Evolutionary conservation across 257 asterid genomes (phyloP).

Genomic region (Mitragyna speciosa): DNA sequence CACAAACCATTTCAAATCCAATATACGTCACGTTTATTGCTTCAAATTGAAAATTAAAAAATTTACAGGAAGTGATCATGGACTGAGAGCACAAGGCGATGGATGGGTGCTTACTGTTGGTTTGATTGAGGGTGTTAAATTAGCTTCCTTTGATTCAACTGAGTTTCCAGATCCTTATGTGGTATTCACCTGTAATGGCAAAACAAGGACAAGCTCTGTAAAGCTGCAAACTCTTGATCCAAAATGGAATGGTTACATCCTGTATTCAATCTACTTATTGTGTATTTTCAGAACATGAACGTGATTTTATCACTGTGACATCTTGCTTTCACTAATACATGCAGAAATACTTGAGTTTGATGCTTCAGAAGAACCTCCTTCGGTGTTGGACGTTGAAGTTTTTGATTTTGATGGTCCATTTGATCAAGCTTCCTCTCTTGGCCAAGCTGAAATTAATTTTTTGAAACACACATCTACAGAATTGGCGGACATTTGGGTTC

Average conservation of each 20-base stretch:
- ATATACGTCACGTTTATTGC: background rate
- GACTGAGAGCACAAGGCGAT: slow-evolving; percentile 82
- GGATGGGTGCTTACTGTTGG: slow-evolving; percentile 96
- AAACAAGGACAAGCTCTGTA: slow-evolving; percentile 90
- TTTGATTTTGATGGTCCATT: slow-evolving; percentile 86
- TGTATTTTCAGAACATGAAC: background rate
- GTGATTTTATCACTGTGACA: background rate
- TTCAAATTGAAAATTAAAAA: slow-evolving; percentile 4
- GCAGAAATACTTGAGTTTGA: slow-evolving; percentile 94
- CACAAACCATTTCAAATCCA: background rate
- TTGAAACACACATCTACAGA: slow-evolving; percentile 76
- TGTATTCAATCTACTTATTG: background rate
- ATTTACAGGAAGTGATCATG: slow-evolving; percentile 72
- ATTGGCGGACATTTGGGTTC: slow-evolving; percentile 87
- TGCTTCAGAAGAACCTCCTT: slow-evolving; percentile 89
- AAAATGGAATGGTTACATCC: slow-evolving; percentile 70
- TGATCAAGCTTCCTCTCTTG: slow-evolving; percentile 71
- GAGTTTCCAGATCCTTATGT: slow-evolving; percentile 78
- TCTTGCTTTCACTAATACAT: slow-evolving; percentile 17
- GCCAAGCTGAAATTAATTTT: slow-evolving; percentile 85
- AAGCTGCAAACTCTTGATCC: slow-evolving; percentile 83
- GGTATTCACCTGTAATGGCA: slow-evolving; percentile 85
- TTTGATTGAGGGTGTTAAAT: slow-evolving; percentile 65
- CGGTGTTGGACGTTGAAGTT: slow-evolving; percentile 80
- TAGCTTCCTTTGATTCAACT: slow-evolving; percentile 47